Evolutionary conservation across 2,329 filamentous ascomycete genomes (phyloP).

Genomic region (Eurotiales sp.): DNA sequence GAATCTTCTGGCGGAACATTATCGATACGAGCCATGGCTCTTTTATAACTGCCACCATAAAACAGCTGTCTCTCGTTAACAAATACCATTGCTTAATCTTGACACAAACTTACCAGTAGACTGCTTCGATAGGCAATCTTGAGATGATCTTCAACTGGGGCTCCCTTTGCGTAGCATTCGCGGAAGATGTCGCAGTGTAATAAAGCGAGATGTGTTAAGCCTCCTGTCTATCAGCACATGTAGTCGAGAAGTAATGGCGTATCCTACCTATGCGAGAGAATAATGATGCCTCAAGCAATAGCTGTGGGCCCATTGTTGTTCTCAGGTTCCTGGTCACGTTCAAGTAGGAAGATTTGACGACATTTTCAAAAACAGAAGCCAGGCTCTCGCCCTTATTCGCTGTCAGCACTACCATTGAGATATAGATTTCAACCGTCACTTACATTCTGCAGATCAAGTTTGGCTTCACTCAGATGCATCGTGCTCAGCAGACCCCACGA

Average conservation of each 20-base stretch:
- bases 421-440: conserved; percentile 38
- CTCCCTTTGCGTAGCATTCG: conserved; percentile 62
- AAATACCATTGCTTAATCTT: background rate
- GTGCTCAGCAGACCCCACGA: conserved; percentile 84
- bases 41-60: conserved; percentile 65
- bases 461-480: conserved; percentile 80
- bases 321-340: conserved; percentile 73
- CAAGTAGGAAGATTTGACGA: conserved; percentile 78
- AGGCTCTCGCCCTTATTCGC: conserved; percentile 60
- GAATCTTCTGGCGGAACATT: conserved; percentile 58
- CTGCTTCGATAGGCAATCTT: conserved; percentile 70
- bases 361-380: conserved; percentile 65
- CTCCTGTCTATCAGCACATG: conserved; percentile 31
- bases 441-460: conserved; percentile 70
- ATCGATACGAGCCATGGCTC: conserved; percentile 61
- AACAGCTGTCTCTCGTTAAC: conserved; percentile 42
- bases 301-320: conserved; percentile 68
- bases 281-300: conserved; percentile 67
- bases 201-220: conserved; percentile 51
- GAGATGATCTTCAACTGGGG: conserved; percentile 72
- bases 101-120: conserved; percentile 47
- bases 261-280: conserved; percentile 68
- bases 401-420: too few species aligned
- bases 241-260: background rate
- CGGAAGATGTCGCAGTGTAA: conserved; percentile 70